Conservation (phyloP, 495 filamentous ascomycete species). For the Bryoglossum gracile region DNA sequence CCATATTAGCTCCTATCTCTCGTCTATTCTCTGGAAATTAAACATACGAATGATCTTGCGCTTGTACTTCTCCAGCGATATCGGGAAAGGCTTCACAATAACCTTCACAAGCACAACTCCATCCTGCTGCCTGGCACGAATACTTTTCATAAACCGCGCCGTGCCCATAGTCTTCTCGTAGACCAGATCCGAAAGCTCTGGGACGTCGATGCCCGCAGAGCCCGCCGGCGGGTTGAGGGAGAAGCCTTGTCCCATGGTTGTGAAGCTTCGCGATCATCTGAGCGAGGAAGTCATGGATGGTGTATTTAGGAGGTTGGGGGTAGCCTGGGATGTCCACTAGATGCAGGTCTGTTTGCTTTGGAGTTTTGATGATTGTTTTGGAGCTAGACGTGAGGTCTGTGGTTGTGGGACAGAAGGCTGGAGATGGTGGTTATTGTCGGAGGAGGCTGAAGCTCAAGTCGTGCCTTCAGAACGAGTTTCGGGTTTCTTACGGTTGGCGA, state of each 20-base stretch:
- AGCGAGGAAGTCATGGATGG: slow-evolving; percentile 17
- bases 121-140: slow-evolving; percentile 81
- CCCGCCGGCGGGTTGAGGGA: slow-evolving; percentile 85
- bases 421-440: too few species aligned
- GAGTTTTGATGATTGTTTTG: neutral
- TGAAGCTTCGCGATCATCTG: slow-evolving; percentile 15
- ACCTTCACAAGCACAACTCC: slow-evolving; percentile 90
- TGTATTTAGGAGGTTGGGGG: slow-evolving; percentile 10
- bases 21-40: too few species aligned
- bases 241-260: slow-evolving; percentile 91
- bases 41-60: slow-evolving; percentile 63
- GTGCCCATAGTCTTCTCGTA: slow-evolving; percentile 92
- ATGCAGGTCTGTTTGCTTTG: slow-evolving; percentile 3
- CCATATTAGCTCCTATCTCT: slow-evolving; percentile 1
- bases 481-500: too few species aligned
- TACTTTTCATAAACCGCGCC: slow-evolving; percentile 95
- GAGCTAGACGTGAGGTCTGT: neutral
- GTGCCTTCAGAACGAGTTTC: too few species aligned
- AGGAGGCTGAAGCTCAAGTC: too few species aligned
- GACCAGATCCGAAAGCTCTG: slow-evolving; percentile 78
- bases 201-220: slow-evolving; percentile 85
- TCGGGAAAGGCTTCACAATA: slow-evolving; percentile 79
- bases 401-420: neutral
- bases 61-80: slow-evolving; percentile 72
- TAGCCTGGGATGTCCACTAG: slow-evolving; percentile 15